Evolutionary conservation across 305 asterid species (phyloP).

Genomic region (Fraxinus baroniana): DNA sequence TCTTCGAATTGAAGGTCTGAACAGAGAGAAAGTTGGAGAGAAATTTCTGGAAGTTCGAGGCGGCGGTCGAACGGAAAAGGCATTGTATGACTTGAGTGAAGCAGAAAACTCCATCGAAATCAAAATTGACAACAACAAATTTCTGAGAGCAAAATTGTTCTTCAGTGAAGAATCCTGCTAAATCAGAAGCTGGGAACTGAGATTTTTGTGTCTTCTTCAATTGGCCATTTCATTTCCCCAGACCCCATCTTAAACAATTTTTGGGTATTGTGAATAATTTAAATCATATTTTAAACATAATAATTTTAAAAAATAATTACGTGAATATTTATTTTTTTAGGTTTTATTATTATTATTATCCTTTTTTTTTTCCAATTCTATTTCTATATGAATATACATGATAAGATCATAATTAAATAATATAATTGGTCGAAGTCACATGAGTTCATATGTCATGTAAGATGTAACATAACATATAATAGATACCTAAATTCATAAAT

Average conservation of each 20-base stretch:
- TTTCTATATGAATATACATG: too few relatives aligned
- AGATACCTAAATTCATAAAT: too few relatives aligned
- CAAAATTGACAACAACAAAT: neutral
- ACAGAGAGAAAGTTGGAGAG: slow-evolving; percentile 27
- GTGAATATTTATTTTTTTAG: too few relatives aligned
- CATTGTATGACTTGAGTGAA: slow-evolving; percentile 30
- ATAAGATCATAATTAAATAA: too few relatives aligned
- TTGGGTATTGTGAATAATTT: neutral
- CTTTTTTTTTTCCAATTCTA: too few relatives aligned
- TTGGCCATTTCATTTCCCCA: neutral
- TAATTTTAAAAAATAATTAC: too few relatives aligned
- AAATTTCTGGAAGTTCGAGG: slow-evolving; percentile 37
- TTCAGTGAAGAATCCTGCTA: neutral
- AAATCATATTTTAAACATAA: too few relatives aligned
- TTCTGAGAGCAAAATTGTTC: neutral
- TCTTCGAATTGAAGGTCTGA: slow-evolving; percentile 22
- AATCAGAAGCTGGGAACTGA: neutral
- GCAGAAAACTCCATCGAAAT: slow-evolving; percentile 14
- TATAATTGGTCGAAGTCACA: too few relatives aligned
- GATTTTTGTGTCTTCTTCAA: neutral
- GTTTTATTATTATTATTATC: too few relatives aligned
- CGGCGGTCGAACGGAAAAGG: slow-evolving; percentile 31
- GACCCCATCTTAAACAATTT: neutral
- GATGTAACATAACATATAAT: too few relatives aligned
- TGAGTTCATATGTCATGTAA: too few relatives aligned